Percentiles rank a stretch among this genome's conserved stretches.
Conservation (phyloP, 352 stramenopile genomes). For the Phytophthora tubulina region DNA sequence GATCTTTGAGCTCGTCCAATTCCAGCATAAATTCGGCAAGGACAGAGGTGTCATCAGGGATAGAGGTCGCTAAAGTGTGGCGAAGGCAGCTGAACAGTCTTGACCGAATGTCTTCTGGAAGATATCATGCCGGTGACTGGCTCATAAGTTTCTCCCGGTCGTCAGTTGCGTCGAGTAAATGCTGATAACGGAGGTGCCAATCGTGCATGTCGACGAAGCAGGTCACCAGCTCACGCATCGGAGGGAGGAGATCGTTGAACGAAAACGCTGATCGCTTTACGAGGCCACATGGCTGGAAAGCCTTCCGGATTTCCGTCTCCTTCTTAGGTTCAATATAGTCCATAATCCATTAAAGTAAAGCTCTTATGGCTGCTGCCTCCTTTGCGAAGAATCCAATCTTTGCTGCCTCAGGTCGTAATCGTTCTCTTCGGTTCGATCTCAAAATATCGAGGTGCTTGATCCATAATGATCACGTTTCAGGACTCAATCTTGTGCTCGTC, state of each 20-base stretch:
- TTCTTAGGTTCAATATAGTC: not conserved
- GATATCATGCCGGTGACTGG: not conserved
- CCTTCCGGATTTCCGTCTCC: not conserved
- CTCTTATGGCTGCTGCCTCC: conserved; percentile 16
- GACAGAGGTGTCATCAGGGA: not conserved
- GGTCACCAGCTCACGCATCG: not conserved
- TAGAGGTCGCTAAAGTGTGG: not conserved
- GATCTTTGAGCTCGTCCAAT: not conserved
- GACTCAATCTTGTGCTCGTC: not conserved
- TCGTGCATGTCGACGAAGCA: not conserved
- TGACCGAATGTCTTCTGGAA: not conserved
- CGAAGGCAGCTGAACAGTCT: not conserved
- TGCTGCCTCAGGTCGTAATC: not conserved
- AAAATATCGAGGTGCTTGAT: not conserved
- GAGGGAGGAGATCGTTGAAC: not conserved
- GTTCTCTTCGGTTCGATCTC: not conserved
- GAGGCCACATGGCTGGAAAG: not conserved
- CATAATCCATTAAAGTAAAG: conserved; percentile 3
- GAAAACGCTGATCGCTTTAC: not conserved
- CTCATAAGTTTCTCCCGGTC: not conserved
- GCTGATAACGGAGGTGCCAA: not conserved
- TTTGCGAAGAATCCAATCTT: conserved; percentile 13
- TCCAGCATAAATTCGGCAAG: not conserved
- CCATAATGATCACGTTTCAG: not conserved
- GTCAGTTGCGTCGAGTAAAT: not conserved